Percentiles rank a stretch among this genome's conserved stretches.
phyloP scores from a whole-genome alignment of 371 early-diverging fungal species.

The Blakeslea trispora region DNA sequence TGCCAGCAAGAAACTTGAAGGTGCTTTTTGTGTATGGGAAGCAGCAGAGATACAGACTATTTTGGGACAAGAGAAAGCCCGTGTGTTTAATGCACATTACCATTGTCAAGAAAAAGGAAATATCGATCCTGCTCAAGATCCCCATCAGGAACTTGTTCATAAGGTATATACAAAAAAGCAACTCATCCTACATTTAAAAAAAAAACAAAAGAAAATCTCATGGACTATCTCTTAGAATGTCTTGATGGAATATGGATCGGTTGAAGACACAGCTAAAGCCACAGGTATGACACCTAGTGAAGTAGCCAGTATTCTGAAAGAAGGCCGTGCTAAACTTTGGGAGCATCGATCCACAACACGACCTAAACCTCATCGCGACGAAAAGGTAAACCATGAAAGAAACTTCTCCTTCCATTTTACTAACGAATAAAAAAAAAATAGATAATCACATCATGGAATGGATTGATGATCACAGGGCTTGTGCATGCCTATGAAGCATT shows the following conservation, averaged over 20 bases:
- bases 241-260: slow-evolving; percentile 39
- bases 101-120: slow-evolving; percentile 61
- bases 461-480: slow-evolving; percentile 60
- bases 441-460: slow-evolving; percentile 56
- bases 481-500: slow-evolving; percentile 45
- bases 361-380: slow-evolving; percentile 67
- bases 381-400: too few species aligned
- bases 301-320: slow-evolving; percentile 31
- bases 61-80: slow-evolving; percentile 39
- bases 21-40: slow-evolving; percentile 73
- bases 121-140: slow-evolving; percentile 57
- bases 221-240: slow-evolving; percentile 50
- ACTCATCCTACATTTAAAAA: neutral
- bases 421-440: too few species aligned
- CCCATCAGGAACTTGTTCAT: slow-evolving; percentile 58
- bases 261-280: slow-evolving; percentile 47
- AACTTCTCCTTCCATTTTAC: too few species aligned
- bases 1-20: slow-evolving; percentile 56
- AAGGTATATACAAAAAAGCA: too few species aligned
- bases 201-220: neutral
- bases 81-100: slow-evolving; percentile 49
- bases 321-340: slow-evolving; percentile 41
- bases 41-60: slow-evolving; percentile 42
- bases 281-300: slow-evolving; percentile 33
- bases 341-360: slow-evolving; percentile 43